Conservation (phyloP, 371 early-diverging fungal species). For the Parasitella parasitica region DNA sequence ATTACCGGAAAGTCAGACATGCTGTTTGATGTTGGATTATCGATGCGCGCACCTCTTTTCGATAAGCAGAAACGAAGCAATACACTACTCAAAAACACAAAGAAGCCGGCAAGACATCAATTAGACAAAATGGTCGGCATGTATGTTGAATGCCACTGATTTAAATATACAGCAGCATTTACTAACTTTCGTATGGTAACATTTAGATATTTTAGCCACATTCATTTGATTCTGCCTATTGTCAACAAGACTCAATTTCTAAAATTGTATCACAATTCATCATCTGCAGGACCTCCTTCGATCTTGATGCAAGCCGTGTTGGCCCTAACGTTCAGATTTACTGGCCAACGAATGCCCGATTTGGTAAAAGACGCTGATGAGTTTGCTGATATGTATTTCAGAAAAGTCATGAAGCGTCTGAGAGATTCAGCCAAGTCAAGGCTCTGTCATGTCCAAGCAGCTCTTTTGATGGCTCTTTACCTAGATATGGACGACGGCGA, state of each 20-base stretch:
- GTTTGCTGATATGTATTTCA: constrained; percentile 36
- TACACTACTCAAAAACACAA: neutral
- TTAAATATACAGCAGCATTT: too few relatives aligned
- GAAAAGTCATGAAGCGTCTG: constrained; percentile 39
- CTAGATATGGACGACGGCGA: constrained; percentile 45
- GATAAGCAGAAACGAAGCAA: neutral
- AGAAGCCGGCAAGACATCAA: constrained; percentile 13
- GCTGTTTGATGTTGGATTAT: constrained; percentile 37
- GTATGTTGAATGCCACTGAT: constrained; percentile 13
- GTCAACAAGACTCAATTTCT: constrained; percentile 52
- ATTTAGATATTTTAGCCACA: constrained; percentile 51
- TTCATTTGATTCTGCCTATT: constrained; percentile 58
- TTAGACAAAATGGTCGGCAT: constrained; percentile 15
- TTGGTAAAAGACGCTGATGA: constrained; percentile 21
- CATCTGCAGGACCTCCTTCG: constrained; percentile 23
- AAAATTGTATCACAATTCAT: constrained; percentile 25
- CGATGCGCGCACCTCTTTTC: constrained; percentile 7
- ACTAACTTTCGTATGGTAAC: constrained; percentile 52
- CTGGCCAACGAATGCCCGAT: constrained; percentile 21
- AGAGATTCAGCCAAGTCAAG: constrained; percentile 29
- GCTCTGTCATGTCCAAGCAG: constrained; percentile 45
- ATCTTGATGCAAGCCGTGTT: constrained; percentile 47
- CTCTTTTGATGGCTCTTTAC: constrained; percentile 39
- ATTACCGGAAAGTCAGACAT: constrained; percentile 16
- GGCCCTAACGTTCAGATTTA: constrained; percentile 50